Conservation (phyloP, 2,329 filamentous ascomycete genomes). For the Paraphoma chrysanthemicola region DNA sequence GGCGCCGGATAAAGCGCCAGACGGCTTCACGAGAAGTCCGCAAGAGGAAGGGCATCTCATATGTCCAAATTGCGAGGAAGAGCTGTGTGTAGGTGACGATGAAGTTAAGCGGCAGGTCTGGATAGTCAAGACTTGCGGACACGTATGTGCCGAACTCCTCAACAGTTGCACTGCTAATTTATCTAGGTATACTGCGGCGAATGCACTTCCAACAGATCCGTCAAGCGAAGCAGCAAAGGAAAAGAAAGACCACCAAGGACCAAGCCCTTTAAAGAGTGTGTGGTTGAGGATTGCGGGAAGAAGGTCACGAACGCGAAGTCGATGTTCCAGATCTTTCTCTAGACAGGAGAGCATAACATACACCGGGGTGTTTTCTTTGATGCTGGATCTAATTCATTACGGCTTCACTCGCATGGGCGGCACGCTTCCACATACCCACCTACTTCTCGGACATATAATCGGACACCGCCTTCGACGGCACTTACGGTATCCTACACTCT, state of each 20-base stretch:
- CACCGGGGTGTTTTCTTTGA: no score
- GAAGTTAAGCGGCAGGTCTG: slow-evolving; percentile 83
- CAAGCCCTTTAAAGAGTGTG: slow-evolving; percentile 54
- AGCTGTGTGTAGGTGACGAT: slow-evolving; percentile 76
- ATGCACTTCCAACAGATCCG: slow-evolving; percentile 53
- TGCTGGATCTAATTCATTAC: no score
- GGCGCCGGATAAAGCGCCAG: slow-evolving; percentile 67
- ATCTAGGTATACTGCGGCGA: slow-evolving; percentile 61
- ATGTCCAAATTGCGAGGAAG: slow-evolving; percentile 85
- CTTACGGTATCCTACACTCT: neutral
- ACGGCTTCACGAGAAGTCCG: slow-evolving; percentile 83
- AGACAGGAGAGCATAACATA: neutral
- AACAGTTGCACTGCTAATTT: neutral
- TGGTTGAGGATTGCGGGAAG: slow-evolving; percentile 53
- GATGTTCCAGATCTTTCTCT: slow-evolving; percentile 54
- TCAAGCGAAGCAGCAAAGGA: slow-evolving; percentile 48
- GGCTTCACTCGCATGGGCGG: no score
- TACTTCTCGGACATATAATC: slow-evolving; percentile 15
- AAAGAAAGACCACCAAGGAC: slow-evolving; percentile 43
- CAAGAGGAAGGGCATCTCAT: slow-evolving; percentile 75
- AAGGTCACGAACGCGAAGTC: slow-evolving; percentile 37
- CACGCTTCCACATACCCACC: neutral
- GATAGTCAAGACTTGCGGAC: slow-evolving; percentile 89
- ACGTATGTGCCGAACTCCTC: slow-evolving; percentile 65
- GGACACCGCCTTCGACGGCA: neutral